Percentiles rank a stretch among this genome's conserved stretches.
phyloP scores from a whole-genome alignment of 208 protist species.

The Kentomonas sorsogonicus region DNA sequence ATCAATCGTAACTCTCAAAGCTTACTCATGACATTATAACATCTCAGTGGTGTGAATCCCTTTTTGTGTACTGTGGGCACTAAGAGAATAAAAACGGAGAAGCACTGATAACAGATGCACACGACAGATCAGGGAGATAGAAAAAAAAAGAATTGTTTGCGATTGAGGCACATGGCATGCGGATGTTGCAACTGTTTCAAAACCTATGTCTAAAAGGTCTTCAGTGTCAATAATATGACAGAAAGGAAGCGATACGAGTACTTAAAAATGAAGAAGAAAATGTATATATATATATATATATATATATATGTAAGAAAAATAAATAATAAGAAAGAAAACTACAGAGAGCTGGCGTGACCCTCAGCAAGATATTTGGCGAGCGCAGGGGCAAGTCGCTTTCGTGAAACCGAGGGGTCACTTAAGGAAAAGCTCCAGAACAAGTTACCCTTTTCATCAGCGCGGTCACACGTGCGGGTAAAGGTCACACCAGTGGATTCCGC shows the following conservation, averaged over 20 bases:
- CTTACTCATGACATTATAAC: too few relatives aligned
- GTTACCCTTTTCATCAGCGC: slow-evolving; percentile 14
- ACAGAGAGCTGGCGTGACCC: slow-evolving; percentile 31
- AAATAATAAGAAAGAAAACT: slow-evolving; percentile 1
- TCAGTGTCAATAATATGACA: too few relatives aligned
- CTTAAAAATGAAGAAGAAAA: not conserved
- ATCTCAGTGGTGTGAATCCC: slow-evolving; percentile 1
- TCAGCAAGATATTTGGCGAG: slow-evolving; percentile 45
- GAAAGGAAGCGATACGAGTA: not conserved
- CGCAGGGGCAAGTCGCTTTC: slow-evolving; percentile 64
- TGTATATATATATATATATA: not conserved
- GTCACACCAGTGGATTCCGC: slow-evolving; percentile 21
- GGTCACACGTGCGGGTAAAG: slow-evolving; percentile 26
- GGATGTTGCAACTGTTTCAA: not conserved
- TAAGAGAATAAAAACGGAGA: slow-evolving; percentile 2
- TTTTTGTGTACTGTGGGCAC: not conserved
- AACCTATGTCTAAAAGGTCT: too few relatives aligned
- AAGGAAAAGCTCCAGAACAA: slow-evolving; percentile 43
- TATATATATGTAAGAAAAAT: slow-evolving; percentile 6
- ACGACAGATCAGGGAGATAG: too few relatives aligned
- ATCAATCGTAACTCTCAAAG: too few relatives aligned
- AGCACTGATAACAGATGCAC: too few relatives aligned
- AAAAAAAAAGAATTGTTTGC: not conserved
- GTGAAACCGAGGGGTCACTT: slow-evolving; percentile 68
- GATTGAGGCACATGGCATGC: not conserved